Evolutionary conservation across 768 basidiomycete species (phyloP).

Genomic region (Suillus fuscotomentosus): DNA sequence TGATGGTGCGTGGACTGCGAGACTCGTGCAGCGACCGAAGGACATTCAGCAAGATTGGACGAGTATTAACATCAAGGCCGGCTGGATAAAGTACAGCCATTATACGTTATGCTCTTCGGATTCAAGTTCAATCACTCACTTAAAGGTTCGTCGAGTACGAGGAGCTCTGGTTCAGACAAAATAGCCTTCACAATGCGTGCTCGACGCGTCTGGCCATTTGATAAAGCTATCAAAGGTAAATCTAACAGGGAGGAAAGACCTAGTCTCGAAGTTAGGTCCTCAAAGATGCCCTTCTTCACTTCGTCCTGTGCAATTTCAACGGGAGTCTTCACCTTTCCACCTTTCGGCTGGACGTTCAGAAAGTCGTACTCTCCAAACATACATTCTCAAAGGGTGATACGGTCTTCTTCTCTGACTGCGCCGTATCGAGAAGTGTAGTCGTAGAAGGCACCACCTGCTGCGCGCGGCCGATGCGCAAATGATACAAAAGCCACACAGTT

Average conservation of each 20-base stretch:
- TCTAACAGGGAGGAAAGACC: slow-evolving; percentile 67
- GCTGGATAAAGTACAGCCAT: slow-evolving; percentile 41
- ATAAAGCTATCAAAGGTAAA: slow-evolving; percentile 79
- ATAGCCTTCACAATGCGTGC: slow-evolving; percentile 82
- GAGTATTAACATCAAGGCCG: slow-evolving; percentile 67
- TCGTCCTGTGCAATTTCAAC: slow-evolving; percentile 25
- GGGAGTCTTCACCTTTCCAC: slow-evolving; percentile 17
- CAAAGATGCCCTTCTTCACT: slow-evolving; percentile 41
- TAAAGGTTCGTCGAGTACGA: slow-evolving; percentile 90
- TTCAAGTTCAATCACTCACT: slow-evolving; percentile 46
- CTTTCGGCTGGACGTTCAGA: slow-evolving; percentile 27
- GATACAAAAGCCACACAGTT: slow-evolving; percentile 56
- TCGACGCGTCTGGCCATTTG: slow-evolving; percentile 89
- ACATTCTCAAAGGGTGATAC: slow-evolving; percentile 69
- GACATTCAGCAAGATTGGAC: slow-evolving; percentile 53
- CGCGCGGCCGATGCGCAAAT: slow-evolving; percentile 60
- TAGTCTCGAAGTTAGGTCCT: slow-evolving; percentile 52
- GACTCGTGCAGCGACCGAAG: slow-evolving; percentile 52
- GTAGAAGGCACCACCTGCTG: slow-evolving; percentile 72
- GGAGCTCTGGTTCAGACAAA: slow-evolving; percentile 63
- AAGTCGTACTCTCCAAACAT: slow-evolving; percentile 56
- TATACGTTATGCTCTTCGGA: not conserved
- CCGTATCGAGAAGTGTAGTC: slow-evolving; percentile 95
- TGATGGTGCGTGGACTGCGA: slow-evolving; percentile 55
- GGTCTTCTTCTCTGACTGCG: slow-evolving; percentile 84